Percentiles rank a stretch among this genome's conserved stretches.
phyloP scores from a whole-genome alignment of 208 protist genomes.

The Entamoeba invadens region DNA sequence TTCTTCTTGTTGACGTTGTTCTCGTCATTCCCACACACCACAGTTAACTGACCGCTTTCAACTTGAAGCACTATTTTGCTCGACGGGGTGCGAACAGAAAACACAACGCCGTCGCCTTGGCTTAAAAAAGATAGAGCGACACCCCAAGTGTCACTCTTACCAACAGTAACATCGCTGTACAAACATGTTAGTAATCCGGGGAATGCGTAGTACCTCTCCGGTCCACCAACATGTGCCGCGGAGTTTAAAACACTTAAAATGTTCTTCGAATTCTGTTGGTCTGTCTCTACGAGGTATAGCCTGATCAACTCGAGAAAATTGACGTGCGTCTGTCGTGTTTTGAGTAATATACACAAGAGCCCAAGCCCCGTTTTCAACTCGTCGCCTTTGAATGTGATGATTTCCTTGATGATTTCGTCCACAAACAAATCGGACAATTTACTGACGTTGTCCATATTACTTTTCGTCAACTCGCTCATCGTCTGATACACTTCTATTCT shows the following conservation, averaged over 20 bases:
- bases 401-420: background rate
- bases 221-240: background rate
- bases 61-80: background rate
- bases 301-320: background rate
- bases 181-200: background rate
- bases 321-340: background rate
- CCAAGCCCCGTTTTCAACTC: background rate
- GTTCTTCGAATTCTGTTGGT: background rate
- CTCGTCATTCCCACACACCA: background rate
- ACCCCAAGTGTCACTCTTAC: background rate
- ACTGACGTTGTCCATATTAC: background rate
- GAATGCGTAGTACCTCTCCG: background rate
- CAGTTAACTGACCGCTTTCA: background rate
- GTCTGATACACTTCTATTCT: background rate
- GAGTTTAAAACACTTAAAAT: background rate
- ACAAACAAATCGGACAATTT: background rate
- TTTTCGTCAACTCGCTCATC: background rate
- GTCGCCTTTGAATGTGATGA: background rate
- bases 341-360: background rate
- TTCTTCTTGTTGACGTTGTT: background rate
- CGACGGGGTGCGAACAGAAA: background rate
- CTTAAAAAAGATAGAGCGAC: background rate
- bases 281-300: background rate
- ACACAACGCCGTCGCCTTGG: background rate
- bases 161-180: background rate